These are phyloP conservation scores for Sclerotinia sclerotiorum DNA, from an alignment of 2,329 filamentous ascomycete species.

Conservation along the genomic window DNA sequence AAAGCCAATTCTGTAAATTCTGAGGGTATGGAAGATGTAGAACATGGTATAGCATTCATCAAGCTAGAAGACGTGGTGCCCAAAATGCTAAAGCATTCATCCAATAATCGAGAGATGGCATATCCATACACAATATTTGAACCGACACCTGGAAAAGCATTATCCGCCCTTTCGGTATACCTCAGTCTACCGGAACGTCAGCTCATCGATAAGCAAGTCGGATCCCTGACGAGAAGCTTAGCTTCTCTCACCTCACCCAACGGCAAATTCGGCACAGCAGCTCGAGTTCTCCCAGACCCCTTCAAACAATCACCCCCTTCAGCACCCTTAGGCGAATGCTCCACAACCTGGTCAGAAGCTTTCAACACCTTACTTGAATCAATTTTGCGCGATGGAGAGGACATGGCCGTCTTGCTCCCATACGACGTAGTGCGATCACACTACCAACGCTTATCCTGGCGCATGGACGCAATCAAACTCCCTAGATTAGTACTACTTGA, in stretches of 20 bases:
- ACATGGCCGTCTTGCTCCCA: conserved; percentile 57
- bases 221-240: conserved; percentile 34
- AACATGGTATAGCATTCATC: conserved; percentile 13
- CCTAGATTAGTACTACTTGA: conserved; percentile 57
- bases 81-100: conserved; percentile 40
- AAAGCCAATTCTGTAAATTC: not conserved
- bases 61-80: conserved; percentile 31
- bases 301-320: conserved; percentile 23
- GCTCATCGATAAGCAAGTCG: conserved; percentile 37
- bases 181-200: conserved; percentile 34
- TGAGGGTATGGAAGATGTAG: not conserved
- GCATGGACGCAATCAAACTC: conserved; percentile 53
- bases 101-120: conserved; percentile 37
- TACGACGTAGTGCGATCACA: conserved; percentile 56
- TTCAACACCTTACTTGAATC: conserved; percentile 58
- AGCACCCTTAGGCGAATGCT: conserved; percentile 33
- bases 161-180: conserved; percentile 35
- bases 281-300: conserved; percentile 32
- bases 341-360: conserved; percentile 53
- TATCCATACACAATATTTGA: conserved; percentile 40
- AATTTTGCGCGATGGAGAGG: conserved; percentile 59
- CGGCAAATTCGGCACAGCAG: conserved; percentile 37
- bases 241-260: conserved; percentile 36
- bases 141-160: conserved; percentile 30
- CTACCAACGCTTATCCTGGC: conserved; percentile 49